Evolutionary conservation across 1,284 basidiomycete genomes (phyloP), one percentile per base, ranked within the genome.

Genomic region (Paramarasmius palmivorus): DNA sequence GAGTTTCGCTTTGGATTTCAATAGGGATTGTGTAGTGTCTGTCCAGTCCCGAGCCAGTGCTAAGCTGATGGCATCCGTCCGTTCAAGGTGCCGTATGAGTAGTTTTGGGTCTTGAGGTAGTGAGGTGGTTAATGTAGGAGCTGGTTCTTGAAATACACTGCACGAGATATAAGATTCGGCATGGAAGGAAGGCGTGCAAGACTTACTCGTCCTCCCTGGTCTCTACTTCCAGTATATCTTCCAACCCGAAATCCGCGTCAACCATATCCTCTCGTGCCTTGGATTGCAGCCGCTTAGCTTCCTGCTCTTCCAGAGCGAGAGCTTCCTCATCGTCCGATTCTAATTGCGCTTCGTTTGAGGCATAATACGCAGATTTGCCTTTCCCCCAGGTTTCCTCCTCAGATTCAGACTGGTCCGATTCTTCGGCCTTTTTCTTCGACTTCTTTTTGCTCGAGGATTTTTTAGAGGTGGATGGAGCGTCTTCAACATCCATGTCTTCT

Each of bases 251-350:
- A 69, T 98, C 94, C 8, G 82, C 84, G 49, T 92, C 90, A 1
- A 65, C 72, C 78, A 97, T 79, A 4, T 72, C 78, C 59, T 92
- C 88, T 19, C 90, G 77, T 36, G 83, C 76, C 69, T 90, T 92
- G 23, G 75, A 71, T 69, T 97, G 95, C 49, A 98, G 69, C 47
- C 92, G 77, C 62, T 75, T 85, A 6, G 91, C 92, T 71, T 98
- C 95, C 64, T 90, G 86, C 67, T 93, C 90, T 65, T 97, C 94
- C 55, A 96, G 74, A 63, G 92, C 89, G 63, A 88, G 82, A 36
- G 85, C 90, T 67, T 93, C 91, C 58, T 94, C 92, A 57, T 92
- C 90, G 61, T 92, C 91, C 38, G 90, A 90, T 47, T 92, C 90
- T 32, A 91, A 71, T 52, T 90, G 76, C 19, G 81, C 84, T 34